These are phyloP conservation scores for Trichophaea hybrida DNA, from an alignment of 2,329 filamentous ascomycete species.

Conservation along the genomic window DNA sequence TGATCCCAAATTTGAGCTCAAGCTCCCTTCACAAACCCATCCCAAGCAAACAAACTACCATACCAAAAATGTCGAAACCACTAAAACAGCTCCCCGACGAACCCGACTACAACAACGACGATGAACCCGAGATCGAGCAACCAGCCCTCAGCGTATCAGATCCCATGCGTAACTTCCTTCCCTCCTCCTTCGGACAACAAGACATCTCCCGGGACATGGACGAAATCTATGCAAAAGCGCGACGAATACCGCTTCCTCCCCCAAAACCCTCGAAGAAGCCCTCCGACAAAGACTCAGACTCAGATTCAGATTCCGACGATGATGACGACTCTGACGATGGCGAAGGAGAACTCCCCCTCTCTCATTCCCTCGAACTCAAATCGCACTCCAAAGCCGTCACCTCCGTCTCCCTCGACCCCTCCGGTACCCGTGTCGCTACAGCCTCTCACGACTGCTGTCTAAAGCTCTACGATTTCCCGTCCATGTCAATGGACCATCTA, in stretches of 20 bases:
- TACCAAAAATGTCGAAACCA: conserved; percentile 9
- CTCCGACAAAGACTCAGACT: conserved; percentile 8
- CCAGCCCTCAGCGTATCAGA: conserved; percentile 43
- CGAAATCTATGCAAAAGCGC: conserved; percentile 42
- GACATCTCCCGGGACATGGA: conserved; percentile 37
- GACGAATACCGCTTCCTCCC: conserved; percentile 7
- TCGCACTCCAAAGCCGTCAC: conserved; percentile 84
- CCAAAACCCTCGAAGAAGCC: neutral
- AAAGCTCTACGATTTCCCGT: conserved; percentile 88
- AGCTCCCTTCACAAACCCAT: neutral
- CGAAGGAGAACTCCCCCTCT: conserved; percentile 67
- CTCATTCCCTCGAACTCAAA: conserved; percentile 83
- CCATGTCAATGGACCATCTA: conserved; percentile 88
- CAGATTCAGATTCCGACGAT: conserved; percentile 19
- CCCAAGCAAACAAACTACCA: neutral
- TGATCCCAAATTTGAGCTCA: neutral
- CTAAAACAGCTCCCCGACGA: conserved; percentile 18
- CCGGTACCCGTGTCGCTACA: conserved; percentile 73
- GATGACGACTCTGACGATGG: conserved; percentile 49
- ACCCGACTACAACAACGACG: conserved; percentile 24
- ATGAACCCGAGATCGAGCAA: conserved; percentile 44
- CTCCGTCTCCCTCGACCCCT: conserved; percentile 66
- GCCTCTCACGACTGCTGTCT: conserved; percentile 81
- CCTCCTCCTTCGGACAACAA: conserved; percentile 73
- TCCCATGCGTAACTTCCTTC: conserved; percentile 61